Conservation (phyloP, 2,329 filamentous ascomycete genomes). For the Diaporthe amygdali region DNA sequence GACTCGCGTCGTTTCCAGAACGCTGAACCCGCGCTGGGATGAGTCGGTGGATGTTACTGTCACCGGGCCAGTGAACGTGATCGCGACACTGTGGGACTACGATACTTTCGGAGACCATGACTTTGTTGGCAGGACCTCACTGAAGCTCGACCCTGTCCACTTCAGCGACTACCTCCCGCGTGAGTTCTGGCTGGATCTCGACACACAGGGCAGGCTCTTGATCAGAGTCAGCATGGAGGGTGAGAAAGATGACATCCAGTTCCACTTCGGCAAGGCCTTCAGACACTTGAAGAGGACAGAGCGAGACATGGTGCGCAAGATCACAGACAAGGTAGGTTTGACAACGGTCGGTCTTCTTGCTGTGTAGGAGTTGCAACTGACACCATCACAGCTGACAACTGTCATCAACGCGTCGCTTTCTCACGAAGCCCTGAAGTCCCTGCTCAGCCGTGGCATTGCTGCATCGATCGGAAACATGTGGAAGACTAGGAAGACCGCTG, state of each 20-base stretch:
- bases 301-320: constrained; percentile 96
- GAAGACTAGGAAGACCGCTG: constrained; percentile 63
- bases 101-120: constrained; percentile 97
- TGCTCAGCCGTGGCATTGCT: constrained; percentile 74
- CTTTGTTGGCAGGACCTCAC: constrained; percentile 92
- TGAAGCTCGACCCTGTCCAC: constrained; percentile 97
- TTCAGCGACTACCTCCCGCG: constrained; percentile 95
- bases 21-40: constrained; percentile 94
- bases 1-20: constrained; percentile 89
- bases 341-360: not conserved
- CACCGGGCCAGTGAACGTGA: constrained; percentile 87
- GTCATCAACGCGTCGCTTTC: constrained; percentile 93
- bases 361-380: not conserved
- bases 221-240: constrained; percentile 98
- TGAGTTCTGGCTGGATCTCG: constrained; percentile 97
- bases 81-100: constrained; percentile 98
- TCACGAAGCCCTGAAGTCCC: constrained; percentile 74
- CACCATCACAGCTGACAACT: constrained; percentile 71
- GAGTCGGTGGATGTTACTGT: constrained; percentile 97
- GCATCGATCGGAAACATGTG: constrained; percentile 75
- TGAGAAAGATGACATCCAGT: constrained; percentile 96
- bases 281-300: constrained; percentile 93
- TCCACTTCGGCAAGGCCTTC: constrained; percentile 98
- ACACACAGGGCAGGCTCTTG: constrained; percentile 89
- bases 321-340: constrained; percentile 88